A percentile compares a stretch with the other conserved stretches of the same genome.
phyloP scores from a whole-genome alignment of 495 filamentous ascomycete genomes.

The Chaetomium cochliodes region DNA sequence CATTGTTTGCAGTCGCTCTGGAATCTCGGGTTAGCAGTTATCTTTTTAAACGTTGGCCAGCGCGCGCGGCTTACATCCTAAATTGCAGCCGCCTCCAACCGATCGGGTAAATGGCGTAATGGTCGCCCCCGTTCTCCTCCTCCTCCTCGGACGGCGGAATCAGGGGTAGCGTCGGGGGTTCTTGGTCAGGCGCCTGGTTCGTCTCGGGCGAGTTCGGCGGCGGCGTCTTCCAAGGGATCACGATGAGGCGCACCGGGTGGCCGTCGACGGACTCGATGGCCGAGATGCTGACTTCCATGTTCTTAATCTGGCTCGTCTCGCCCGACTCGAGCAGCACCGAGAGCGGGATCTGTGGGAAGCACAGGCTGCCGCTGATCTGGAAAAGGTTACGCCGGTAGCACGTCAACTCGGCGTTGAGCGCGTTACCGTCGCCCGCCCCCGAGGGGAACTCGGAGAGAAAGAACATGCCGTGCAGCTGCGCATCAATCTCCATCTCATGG shows the following conservation, averaged over 20 bases:
- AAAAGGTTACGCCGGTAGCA: slow-evolving; percentile 94
- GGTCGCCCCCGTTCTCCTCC: slow-evolving; percentile 55
- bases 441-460: slow-evolving; percentile 87
- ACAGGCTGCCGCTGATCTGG: slow-evolving; percentile 84
- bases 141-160: slow-evolving; percentile 76
- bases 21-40: slow-evolving; percentile 24
- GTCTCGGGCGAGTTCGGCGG: slow-evolving; percentile 66
- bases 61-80: slow-evolving; percentile 56
- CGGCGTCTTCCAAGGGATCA: slow-evolving; percentile 94
- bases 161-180: slow-evolving; percentile 66
- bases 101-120: slow-evolving; percentile 81
- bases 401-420: slow-evolving; percentile 74
- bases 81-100: slow-evolving; percentile 90
- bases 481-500: slow-evolving; percentile 62
- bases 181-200: slow-evolving; percentile 53
- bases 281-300: slow-evolving; percentile 80
- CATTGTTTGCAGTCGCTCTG: slow-evolving; percentile 65
- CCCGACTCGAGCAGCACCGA: slow-evolving; percentile 76
- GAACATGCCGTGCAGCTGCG: slow-evolving; percentile 94
- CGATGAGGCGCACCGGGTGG: slow-evolving; percentile 85
- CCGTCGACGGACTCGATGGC: slow-evolving; percentile 87
- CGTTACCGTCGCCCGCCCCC: slow-evolving; percentile 60
- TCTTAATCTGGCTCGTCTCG: slow-evolving; percentile 76
- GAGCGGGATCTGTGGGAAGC: slow-evolving; percentile 69
- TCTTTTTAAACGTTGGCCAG: neutral